Evolutionary conservation across 2,329 filamentous ascomycete genomes (phyloP).

Genomic region (Thermothelomyces thermophilus): DNA sequence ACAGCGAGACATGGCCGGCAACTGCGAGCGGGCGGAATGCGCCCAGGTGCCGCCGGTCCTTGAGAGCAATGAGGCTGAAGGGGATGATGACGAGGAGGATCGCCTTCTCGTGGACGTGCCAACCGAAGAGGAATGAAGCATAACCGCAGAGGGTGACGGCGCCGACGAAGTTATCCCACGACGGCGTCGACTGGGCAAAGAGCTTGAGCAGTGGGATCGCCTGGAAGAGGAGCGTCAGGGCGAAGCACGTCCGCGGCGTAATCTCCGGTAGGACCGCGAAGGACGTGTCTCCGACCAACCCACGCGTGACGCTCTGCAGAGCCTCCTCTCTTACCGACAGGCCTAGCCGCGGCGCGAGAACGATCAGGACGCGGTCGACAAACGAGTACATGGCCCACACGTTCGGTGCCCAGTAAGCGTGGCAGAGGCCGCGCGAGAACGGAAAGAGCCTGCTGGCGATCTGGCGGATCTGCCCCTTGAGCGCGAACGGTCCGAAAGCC

Average conservation of each 20-base stretch:
- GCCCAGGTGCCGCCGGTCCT: conserved; percentile 81
- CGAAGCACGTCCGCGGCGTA: conserved; percentile 71
- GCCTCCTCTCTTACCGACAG: conserved; percentile 67
- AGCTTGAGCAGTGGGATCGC: conserved; percentile 73
- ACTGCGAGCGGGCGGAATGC: conserved; percentile 90
- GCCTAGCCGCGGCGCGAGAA: conserved; percentile 76
- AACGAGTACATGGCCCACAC: conserved; percentile 97
- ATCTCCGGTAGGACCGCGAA: conserved; percentile 92
- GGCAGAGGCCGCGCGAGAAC: conserved; percentile 87
- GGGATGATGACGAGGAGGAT: conserved; percentile 91
- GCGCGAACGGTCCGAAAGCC: conserved; percentile 86
- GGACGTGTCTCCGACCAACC: conserved; percentile 84
- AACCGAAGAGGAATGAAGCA: conserved; percentile 93
- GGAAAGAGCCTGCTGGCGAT: conserved; percentile 81
- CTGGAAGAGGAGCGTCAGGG: conserved; percentile 77
- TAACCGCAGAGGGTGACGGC: conserved; percentile 90
- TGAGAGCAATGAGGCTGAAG: conserved; percentile 85
- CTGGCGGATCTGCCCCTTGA: conserved; percentile 77
- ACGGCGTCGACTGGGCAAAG: conserved; percentile 70
- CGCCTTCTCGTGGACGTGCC: conserved; percentile 98
- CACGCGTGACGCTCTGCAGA: conserved; percentile 82
- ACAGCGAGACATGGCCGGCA: conserved; percentile 89
- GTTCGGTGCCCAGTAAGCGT: conserved; percentile 98
- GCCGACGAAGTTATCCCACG: conserved; percentile 84
- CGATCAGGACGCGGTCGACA: conserved; percentile 71